These are phyloP conservation scores for Ustilaginoidea virens DNA, from an alignment of 2,329 filamentous ascomycete genomes.

Conservation along the genomic window DNA sequence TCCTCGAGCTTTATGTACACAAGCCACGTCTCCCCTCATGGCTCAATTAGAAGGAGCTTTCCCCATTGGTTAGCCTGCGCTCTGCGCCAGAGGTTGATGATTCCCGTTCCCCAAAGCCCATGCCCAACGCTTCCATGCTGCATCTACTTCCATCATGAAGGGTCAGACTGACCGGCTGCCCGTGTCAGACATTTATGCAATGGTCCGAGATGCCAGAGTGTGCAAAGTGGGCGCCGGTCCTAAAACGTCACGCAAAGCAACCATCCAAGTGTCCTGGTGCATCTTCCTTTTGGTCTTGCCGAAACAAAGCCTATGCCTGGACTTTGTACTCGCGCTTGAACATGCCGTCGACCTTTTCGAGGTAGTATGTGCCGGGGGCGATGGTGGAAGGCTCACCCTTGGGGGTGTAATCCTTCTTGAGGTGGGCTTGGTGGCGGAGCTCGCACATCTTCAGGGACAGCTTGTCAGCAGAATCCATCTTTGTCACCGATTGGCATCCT, in stretches of 20 bases:
- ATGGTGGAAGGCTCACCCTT: conserved; percentile 53
- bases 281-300: conserved; percentile 1
- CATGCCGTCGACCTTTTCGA: conserved; percentile 70
- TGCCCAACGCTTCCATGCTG: no score
- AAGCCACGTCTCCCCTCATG: conserved; percentile 2
- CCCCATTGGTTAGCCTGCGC: no score
- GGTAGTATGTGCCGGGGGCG: conserved; percentile 56
- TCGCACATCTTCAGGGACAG: conserved; percentile 67
- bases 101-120: no score
- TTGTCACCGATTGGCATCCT: no score
- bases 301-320: conserved; percentile 65
- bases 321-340: conserved; percentile 66
- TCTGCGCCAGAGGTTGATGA: no score
- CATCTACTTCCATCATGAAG: no score
- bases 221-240: no score
- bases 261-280: conserved; percentile 3
- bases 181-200: no score
- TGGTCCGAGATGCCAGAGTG: background rate
- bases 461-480: no score
- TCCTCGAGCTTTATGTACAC: conserved; percentile 5
- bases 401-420: conserved; percentile 66
- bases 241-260: conserved; percentile 2
- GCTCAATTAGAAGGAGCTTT: conserved; percentile 7
- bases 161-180: no score
- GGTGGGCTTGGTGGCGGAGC: conserved; percentile 67